These are phyloP conservation scores for Ascoidea asiatica DNA, from an alignment of 805 yeast species.

Conservation along the genomic window DNA sequence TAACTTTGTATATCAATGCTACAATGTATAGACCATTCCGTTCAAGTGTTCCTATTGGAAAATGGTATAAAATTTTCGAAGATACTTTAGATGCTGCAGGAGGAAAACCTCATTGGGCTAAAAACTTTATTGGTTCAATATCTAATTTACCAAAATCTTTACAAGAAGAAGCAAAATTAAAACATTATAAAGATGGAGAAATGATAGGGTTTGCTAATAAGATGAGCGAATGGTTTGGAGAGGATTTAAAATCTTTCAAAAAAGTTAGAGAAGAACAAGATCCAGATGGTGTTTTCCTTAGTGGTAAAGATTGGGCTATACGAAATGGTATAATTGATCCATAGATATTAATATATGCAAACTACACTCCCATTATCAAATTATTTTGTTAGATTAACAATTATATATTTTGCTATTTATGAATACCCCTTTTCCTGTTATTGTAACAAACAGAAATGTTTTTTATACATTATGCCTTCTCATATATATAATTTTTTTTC, in stretches of 20 bases:
- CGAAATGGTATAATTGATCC: slow-evolving; percentile 57
- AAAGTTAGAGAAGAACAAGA: slow-evolving; percentile 54
- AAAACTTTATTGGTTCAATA: slow-evolving; percentile 65
- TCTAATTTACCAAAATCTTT: slow-evolving; percentile 15
- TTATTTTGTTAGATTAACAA: too few relatives aligned
- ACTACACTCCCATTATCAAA: too few relatives aligned
- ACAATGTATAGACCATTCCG: slow-evolving; percentile 94
- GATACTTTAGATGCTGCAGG: slow-evolving; percentile 60
- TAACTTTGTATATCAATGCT: slow-evolving; percentile 81
- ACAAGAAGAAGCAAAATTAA: slow-evolving; percentile 16
- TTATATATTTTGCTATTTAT: too few relatives aligned
- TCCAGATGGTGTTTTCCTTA: slow-evolving; percentile 70
- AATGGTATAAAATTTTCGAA: slow-evolving; percentile 82
- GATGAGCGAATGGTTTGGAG: slow-evolving; percentile 71
- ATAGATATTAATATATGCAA: too few relatives aligned
- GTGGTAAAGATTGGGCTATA: slow-evolving; percentile 67
- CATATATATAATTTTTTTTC: too few relatives aligned
- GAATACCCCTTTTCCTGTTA: too few relatives aligned
- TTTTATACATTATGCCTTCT: too few relatives aligned
- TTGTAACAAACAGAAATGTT: too few relatives aligned
- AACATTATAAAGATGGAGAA: slow-evolving; percentile 39
- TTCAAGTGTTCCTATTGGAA: slow-evolving; percentile 53
- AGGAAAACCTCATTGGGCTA: slow-evolving; percentile 99
- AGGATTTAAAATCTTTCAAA: slow-evolving; percentile 48
- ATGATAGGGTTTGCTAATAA: slow-evolving; percentile 70